Base-by-base conservation (phyloP, 768 basidiomycete genomes). In the Boletus reticuloceps region DNA sequence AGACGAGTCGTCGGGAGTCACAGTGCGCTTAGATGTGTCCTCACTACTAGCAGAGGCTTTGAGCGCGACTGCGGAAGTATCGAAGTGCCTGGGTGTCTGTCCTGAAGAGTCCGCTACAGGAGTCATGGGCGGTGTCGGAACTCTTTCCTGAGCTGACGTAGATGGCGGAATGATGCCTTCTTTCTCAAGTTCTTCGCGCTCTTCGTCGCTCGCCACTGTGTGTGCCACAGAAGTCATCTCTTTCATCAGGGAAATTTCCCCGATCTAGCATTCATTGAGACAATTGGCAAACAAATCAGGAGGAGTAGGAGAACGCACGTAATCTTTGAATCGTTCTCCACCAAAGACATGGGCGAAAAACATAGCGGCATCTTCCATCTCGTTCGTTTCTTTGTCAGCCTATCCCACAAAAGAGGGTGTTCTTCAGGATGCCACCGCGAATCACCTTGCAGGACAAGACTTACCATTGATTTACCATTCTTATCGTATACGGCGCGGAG, bases 331-430 rank as follows among this genome's bases (percentile, higher is more conserved):
- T 25, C 89, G 82, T 65, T 96, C 95, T 22, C 97, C 96, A 50
- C 94, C 94, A 68, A 99, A 99, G 16, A 98, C 91, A 65, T 90
- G 88, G 19, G 91, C 89, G 67, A 99, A 99, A 79, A 99, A 91
- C 54, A 90, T 89, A 37, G 91, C 88, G 4, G 97, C 94, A 65
- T 99, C 95, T 44, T 93, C 89, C 82, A 95, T 89, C 39, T 79
- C 85, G 16, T 78, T 82, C n/a, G 89, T 86, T 63, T 91, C 89
- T 65, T 86, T 88, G 71, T 91, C 90, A 54, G 81, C 78, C 86
- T 86, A 58, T 34, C 54, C 50, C 49, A 37, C 25, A 20, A 22
- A 40, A 29, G 45, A 47, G 42, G 9, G 41, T 54, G 54, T 29
- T 42, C 42, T 42, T 57, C 2, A 54, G 51, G 27, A 51, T 13